Conservation (phyloP, 306 rosid genomes). For the Acacia acuminata region DNA sequence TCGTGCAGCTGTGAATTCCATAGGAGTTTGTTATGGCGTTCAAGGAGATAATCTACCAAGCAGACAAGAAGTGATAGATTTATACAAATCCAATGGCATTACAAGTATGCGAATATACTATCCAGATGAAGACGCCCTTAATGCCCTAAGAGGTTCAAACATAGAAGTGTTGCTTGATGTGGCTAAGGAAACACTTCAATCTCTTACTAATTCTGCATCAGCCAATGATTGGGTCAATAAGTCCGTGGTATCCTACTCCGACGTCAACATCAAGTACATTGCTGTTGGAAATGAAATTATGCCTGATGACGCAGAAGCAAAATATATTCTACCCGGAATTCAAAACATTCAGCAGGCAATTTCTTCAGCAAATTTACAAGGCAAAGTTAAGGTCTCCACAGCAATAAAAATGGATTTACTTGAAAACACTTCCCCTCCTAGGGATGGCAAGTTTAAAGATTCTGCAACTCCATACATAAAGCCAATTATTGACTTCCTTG, state of each 20-base stretch:
- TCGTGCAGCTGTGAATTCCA: not conserved
- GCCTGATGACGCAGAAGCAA: constrained; percentile 15
- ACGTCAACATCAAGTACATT: constrained; percentile 48
- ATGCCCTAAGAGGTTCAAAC: not conserved
- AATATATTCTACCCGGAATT: constrained; percentile 35
- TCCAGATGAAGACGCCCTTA: not conserved
- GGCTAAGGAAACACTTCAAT: not conserved
- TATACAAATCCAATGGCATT: not conserved
- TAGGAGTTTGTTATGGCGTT: constrained; percentile 11
- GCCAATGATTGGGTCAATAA: constrained; percentile 16
- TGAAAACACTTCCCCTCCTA: constrained; percentile 47
- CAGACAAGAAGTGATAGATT: too few relatives aligned
- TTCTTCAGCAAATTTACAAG: constrained; percentile 42
- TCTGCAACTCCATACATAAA: constrained; percentile 26
- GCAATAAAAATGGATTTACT: constrained; percentile 38
- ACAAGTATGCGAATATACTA: not conserved
- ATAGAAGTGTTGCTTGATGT: not conserved
- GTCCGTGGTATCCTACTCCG: constrained; percentile 30
- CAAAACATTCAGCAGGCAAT: constrained; percentile 43
- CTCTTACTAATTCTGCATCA: not conserved
- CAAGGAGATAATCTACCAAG: not conserved
- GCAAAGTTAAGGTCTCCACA: constrained; percentile 57
- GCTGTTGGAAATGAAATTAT: constrained; percentile 50
- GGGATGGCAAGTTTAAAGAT: constrained; percentile 28
- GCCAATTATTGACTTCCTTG: constrained; percentile 35